Base-by-base conservation (phyloP, 2,329 filamentous ascomycete species). In the Xylaria sp. region DNA sequence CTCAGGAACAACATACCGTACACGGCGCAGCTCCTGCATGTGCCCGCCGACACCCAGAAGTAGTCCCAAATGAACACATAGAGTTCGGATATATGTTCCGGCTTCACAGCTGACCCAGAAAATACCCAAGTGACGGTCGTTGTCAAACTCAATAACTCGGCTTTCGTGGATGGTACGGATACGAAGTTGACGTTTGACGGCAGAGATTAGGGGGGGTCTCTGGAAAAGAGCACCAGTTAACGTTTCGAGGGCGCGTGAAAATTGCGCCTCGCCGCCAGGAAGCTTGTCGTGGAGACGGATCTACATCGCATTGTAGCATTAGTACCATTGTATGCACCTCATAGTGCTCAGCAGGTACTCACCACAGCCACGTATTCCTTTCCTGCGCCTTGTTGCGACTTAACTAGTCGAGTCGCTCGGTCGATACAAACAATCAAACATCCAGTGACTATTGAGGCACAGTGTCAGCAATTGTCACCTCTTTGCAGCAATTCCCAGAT, bases 61-160 rank as follows among this genome's bases (percentile, higher is more conserved):
- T 67, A 90, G 83, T 82, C 93, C 93, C 75, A 99, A 60, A 23
- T 71, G 70, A 41, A 68, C 70, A 63, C 66, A 69, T 57, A 99
- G 90, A 46, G 96, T 99, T 86, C 96, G 93, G 81, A 99, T 98
- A 83, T 99, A 99, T 73, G 96, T 99, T 81, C 96, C 96, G 67
- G 94, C 96, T 84, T 99, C 96, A 83, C 96, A 99, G 84, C 94
- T 97, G 76, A 98, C 96, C 95, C 96, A 98, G 89, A 99, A 99
- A 66, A 98, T 95, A 82, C 93, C 96, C 46, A 99, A 89, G 82
- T 98, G 94, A 77, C 96, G 91, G 79, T 98, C 95, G 80, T 99
- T 98, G 86, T 99, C 96, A 80, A 98, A 99, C 86, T 99, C 96
- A 80, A 94, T 90, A 64, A 98, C 87, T 86, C 97, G 97, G 89